Base-by-base conservation (phyloP, 164 flowering plant genomes). In the Tinospora cordifolia region DNA sequence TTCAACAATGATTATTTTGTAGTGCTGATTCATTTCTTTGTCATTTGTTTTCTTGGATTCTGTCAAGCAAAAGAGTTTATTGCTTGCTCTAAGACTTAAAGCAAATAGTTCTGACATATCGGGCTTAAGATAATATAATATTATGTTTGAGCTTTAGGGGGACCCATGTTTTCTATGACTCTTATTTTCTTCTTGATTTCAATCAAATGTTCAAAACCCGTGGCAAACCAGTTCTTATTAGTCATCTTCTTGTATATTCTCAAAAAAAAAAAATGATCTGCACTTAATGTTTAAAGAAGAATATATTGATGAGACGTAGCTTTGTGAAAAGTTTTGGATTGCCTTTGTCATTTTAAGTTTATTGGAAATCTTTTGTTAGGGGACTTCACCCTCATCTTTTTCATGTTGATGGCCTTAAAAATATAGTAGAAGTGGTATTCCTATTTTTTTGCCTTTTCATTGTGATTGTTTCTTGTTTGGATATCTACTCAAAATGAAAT, bases 401-500 rank as follows among this genome's bases (percentile, higher is more conserved):
- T 15, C 59, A 15, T 54, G 10, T 54, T 54, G 4, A 21, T n/a
- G 60, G 60, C 15, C 57, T 26, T 22, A 4, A 30, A 60, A 17
- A 46, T n/a, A n/a, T n/a, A n/a, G n/a, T n/a, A n/a, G n/a, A n/a
- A n/a, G n/a, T n/a, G n/a, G n/a, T n/a, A n/a, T n/a, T n/a, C n/a
- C n/a, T n/a, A n/a, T n/a, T n/a, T n/a, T n/a, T n/a, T n/a, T n/a
- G n/a, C n/a, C n/a, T n/a, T n/a, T n/a, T n/a, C n/a, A n/a, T n/a
- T n/a, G n/a, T n/a, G n/a, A n/a, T n/a, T n/a, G n/a, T n/a, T n/a
- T n/a, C n/a, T n/a, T n/a, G n/a, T n/a, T n/a, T n/a, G n/a, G n/a
- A n/a, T n/a, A n/a, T 57, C 68, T 66, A 6, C 44, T 66, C 30
- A 41, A 66, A 26, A 66, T 40, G 27, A 41, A 30, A 25, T 46